Evolutionary conservation across 352 stramenopile species (phyloP).

Genomic region (Pythium rishiriense): DNA sequence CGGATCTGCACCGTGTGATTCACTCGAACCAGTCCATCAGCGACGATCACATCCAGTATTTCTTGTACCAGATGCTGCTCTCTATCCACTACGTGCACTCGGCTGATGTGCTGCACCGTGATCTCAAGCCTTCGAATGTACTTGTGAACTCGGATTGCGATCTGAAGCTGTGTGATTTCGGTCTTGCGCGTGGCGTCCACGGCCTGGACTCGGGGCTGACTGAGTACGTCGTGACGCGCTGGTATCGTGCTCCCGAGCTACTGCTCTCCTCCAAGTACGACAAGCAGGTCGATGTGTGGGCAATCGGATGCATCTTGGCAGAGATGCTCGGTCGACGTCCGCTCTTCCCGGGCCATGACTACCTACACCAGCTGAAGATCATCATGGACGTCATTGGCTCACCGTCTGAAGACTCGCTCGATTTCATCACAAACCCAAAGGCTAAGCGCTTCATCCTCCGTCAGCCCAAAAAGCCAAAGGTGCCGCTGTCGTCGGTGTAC

Average conservation of each 20-base stretch:
- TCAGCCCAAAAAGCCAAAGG: slow-evolving; percentile 85
- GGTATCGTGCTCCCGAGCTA: slow-evolving; percentile 91
- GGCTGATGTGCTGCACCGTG: slow-evolving; percentile 91
- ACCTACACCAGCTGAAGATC: slow-evolving; percentile 88
- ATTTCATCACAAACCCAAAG: slow-evolving; percentile 90
- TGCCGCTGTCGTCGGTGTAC: slow-evolving; percentile 85
- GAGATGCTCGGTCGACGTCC: slow-evolving; percentile 84
- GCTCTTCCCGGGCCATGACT: slow-evolving; percentile 87
- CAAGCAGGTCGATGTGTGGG: slow-evolving; percentile 89
- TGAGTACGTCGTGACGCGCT: slow-evolving; percentile 92
- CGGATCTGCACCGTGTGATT: slow-evolving; percentile 91
- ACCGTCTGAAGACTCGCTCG: slow-evolving; percentile 71
- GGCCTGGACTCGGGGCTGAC: slow-evolving; percentile 72
- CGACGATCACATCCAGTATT: slow-evolving; percentile 89
- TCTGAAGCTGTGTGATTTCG: slow-evolving; percentile 92
- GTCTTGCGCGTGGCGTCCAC: slow-evolving; percentile 89
- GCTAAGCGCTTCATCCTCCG: slow-evolving; percentile 88
- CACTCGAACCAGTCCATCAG: slow-evolving; percentile 82
- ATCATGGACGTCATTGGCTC: slow-evolving; percentile 90
- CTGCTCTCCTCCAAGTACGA: slow-evolving; percentile 91
- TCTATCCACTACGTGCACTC: slow-evolving; percentile 99
- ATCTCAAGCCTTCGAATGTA: slow-evolving; percentile 89
- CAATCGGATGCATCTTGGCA: slow-evolving; percentile 85
- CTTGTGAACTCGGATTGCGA: slow-evolving; percentile 91
- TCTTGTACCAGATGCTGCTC: slow-evolving; percentile 91